Evolutionary conservation across 1,284 basidiomycete genomes (phyloP), one percentile per base, ranked within the genome.

Genomic region (Ustilago lituana): DNA sequence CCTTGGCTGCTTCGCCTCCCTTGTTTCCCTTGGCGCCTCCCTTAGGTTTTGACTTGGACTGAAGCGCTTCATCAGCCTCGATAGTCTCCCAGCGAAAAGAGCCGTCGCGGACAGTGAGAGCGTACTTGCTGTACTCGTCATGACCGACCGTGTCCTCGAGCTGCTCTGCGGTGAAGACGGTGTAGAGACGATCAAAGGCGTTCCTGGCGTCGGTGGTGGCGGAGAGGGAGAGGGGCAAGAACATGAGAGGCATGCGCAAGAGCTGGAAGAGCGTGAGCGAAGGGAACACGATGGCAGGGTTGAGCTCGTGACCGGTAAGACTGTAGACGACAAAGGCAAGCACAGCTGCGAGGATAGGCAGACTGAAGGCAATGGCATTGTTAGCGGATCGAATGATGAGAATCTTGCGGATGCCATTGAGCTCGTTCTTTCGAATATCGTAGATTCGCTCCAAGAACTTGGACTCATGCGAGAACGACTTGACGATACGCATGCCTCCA

Each of bases 241-340:
- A 86, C 89, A 91, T 89, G 29, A 92, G 85, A 2, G 91, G 90
- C 55, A 91, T 68, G 17, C 90, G 86, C 8, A 92, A 84, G 29
- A 93, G 83, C 56, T 80, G 72, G 77, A 82, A 82, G 15, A 82
- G 65, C 1, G 79, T 80, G 14, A 82, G 70, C 7, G 79, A 70
- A 10, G 78, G 74, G 60, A 81, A 82, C 38, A 81, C 64, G 58
- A 88, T 82, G 1, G 88, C 87, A 31, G 87, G 85, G 76, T 90
- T 84, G 47, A 93, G 86, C 0, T 83, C 64, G 78, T 93, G 89
- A 1, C 89, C 88, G 0, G 88, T 86, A 11, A 87, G 83, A 1
- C 88, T 87, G 82, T 94, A 95, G 1, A 90, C 89, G 55, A 94
- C 86, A 77, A 97, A 95, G 0, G 92, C 88, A 26, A 96, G 76